Percentiles rank a stretch among this genome's conserved stretches.
Conservation (phyloP, 768 basidiomycete genomes). For the Pulveroboletus sp. region DNA sequence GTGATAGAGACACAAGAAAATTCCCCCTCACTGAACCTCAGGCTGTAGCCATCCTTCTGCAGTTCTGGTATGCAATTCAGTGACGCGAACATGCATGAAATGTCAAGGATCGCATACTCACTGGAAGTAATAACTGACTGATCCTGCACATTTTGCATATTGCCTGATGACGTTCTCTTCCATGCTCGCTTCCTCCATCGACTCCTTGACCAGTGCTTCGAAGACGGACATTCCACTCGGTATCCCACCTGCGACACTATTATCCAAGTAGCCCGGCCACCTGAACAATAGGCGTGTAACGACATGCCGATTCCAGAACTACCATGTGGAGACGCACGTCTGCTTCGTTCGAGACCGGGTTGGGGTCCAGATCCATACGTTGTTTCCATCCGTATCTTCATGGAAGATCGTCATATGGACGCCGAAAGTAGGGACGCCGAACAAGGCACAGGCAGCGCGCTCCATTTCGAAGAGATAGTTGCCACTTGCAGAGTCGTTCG, state of each 20-base stretch:
- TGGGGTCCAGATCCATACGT: constrained; percentile 79
- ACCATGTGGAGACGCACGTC: constrained; percentile 52
- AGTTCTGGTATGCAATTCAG: constrained; percentile 16
- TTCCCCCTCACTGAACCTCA: constrained; percentile 65
- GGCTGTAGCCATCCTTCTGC: constrained; percentile 67
- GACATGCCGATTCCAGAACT: not conserved
- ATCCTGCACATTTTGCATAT: constrained; percentile 59
- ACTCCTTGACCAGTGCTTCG: constrained; percentile 83
- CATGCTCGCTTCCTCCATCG: constrained; percentile 89
- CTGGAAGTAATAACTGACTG: constrained; percentile 80
- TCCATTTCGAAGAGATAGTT: constrained; percentile 90
- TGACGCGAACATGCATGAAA: not conserved
- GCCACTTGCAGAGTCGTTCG: constrained; percentile 30
- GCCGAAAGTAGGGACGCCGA: constrained; percentile 88
- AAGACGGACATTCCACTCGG: constrained; percentile 70
- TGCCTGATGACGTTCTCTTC: constrained; percentile 57
- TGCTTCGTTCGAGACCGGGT: constrained; percentile 81
- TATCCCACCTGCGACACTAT: constrained; percentile 90
- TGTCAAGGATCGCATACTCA: constrained; percentile 24
- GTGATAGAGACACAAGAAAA: not conserved
- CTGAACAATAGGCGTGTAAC: constrained; percentile 31
- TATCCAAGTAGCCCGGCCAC: constrained; percentile 86
- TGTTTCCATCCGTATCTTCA: constrained; percentile 33
- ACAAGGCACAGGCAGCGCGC: constrained; percentile 81
- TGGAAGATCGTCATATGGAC: constrained; percentile 81